phyloP scores from a whole-genome alignment of 371 early-diverging fungal species.

The Sporodiniella umbellata region DNA sequence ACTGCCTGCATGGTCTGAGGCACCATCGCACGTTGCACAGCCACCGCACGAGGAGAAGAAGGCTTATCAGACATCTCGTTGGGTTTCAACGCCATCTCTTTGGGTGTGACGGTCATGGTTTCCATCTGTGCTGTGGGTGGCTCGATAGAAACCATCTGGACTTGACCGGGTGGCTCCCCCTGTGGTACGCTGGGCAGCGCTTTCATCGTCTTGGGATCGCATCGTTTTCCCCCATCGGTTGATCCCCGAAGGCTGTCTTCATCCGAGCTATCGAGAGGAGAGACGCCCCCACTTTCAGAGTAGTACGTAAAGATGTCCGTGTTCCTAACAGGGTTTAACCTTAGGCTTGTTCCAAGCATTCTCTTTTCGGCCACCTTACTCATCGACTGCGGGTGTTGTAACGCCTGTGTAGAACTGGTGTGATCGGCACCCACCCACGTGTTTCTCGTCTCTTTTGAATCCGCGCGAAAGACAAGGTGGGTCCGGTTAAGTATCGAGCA shows the following conservation, averaged over 20 bases:
- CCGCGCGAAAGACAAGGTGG: constrained; percentile 18
- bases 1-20: constrained; percentile 31
- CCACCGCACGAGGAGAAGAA: constrained; percentile 22
- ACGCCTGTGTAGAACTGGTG: neutral
- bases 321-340: constrained; percentile 2
- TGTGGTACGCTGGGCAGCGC: constrained; percentile 14
- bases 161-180: constrained; percentile 20
- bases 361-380: constrained; percentile 13
- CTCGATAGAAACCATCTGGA: constrained; percentile 38
- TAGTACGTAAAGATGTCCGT: constrained; percentile 21
- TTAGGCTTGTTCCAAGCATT: constrained; percentile 1
- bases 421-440: constrained; percentile 26
- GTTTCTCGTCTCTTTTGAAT: constrained; percentile 24
- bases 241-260: constrained; percentile 19
- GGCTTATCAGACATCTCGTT: constrained; percentile 12
- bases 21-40: constrained; percentile 19
- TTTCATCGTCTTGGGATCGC: constrained; percentile 12
- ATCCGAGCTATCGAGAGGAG: constrained; percentile 22
- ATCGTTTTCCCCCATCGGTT: constrained; percentile 25
- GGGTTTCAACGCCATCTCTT: neutral
- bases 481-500: constrained; percentile 19
- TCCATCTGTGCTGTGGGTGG: constrained; percentile 31
- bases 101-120: constrained; percentile 11
- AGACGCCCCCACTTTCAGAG: constrained; percentile 16
- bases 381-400: constrained; percentile 8